Evolutionary conservation across 768 basidiomycete species (phyloP), one percentile per base, ranked within the genome.

Genomic region (Hemileccinum impolitum): DNA sequence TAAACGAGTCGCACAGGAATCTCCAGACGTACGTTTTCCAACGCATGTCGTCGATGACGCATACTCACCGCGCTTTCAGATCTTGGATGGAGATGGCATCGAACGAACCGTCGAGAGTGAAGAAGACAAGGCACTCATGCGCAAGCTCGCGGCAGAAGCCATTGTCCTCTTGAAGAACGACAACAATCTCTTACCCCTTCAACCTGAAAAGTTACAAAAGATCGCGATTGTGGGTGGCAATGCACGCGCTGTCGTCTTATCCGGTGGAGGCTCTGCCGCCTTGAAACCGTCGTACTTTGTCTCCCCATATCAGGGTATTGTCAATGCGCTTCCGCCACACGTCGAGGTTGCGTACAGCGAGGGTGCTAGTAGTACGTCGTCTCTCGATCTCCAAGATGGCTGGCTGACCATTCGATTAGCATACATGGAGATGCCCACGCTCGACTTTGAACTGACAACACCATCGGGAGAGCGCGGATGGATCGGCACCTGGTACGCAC

Each of bases 141-240:
- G 82, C 38, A 73, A 73, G 43, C 71, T 86, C n/a, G 88, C 85
- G 1, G 76, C 77, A 4, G 77, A 84, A 60, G 77, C 82, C 0
- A 84, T 91, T 51, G 87, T 90, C 18, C 73, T 92, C 26, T 69
- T 91, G 47, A 88, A 87, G 72, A 92, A 90, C 60, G 74, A 83
- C 4, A 62, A 66, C 40, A 64, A 65, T 15, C 39, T 85, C 11
- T 43, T 69, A 1, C 65, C 65, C 36, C 56, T 69, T 38, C 56
- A 46, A 18, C 21, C 76, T 81, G 54, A 63, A 39, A 67, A 63
- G 13, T 55, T 87, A 44, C 85, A 79, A 66, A 89, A 83, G 65
- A 70, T 90, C 32, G 87, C 87, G 0, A 80, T 93, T 42, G 74
- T 92, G 28, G 90, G 90, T 17, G 67, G 65, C 9, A 87, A 87